These are phyloP conservation scores for Fragosphaeria purpurea DNA, from an alignment of 2,329 filamentous ascomycete species.

Conservation along the genomic window DNA sequence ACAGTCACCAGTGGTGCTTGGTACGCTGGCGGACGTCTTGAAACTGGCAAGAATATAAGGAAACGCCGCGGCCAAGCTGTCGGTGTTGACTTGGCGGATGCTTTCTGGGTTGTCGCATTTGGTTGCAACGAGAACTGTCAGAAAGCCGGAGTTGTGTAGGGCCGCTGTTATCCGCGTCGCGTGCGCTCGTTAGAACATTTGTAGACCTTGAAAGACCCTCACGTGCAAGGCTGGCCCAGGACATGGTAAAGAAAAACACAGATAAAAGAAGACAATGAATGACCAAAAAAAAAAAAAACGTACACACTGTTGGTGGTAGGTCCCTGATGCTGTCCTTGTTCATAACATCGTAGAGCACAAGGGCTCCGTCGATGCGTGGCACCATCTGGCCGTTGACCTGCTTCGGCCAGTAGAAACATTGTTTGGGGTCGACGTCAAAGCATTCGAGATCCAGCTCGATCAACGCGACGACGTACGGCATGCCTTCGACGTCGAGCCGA, in stretches of 20 bases:
- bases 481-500: slow-evolving; percentile 48
- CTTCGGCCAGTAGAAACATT: slow-evolving; percentile 56
- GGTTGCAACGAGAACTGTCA: slow-evolving; percentile 73
- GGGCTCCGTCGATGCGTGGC: slow-evolving; percentile 69
- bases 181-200: slow-evolving; percentile 4
- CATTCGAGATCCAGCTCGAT: slow-evolving; percentile 57
- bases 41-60: slow-evolving; percentile 62
- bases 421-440: slow-evolving; percentile 49
- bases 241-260: background rate
- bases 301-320: slow-evolving; percentile 69
- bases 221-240: too few species aligned
- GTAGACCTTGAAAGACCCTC: slow-evolving; percentile 1
- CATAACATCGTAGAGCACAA: slow-evolving; percentile 82
- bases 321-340: slow-evolving; percentile 64
- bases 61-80: slow-evolving; percentile 52
- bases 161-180: too few species aligned
- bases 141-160: slow-evolving; percentile 60
- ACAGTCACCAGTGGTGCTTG: slow-evolving; percentile 65
- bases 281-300: slow-evolving; percentile 27
- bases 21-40: slow-evolving; percentile 59
- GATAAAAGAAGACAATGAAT: background rate
- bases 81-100: slow-evolving; percentile 60
- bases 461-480: slow-evolving; percentile 48
- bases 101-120: slow-evolving; percentile 76
- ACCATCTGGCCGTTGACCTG: slow-evolving; percentile 60